Percentiles rank a stretch among this genome's conserved stretches.
These are phyloP conservation scores for Inga oerstediana DNA, from an alignment of 306 rosid genomes.

Conservation along the genomic window DNA sequence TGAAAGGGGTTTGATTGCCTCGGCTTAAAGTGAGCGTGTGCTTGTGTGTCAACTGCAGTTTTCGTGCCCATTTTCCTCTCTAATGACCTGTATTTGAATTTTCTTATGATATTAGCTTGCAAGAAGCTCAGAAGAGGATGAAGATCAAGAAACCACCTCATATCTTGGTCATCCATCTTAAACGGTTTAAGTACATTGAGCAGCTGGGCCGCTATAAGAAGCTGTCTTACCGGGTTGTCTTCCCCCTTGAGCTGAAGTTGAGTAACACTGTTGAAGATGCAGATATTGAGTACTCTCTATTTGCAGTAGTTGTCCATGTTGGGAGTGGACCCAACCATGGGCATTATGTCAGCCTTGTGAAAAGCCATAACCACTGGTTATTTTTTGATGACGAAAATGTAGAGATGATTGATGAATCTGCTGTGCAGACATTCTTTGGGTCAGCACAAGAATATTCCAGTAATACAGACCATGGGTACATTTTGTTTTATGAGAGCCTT, in stretches of 20 bases:
- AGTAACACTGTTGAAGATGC: conserved; percentile 91
- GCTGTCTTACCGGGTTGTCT: conserved; percentile 92
- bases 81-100: conserved; percentile 24
- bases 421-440: conserved; percentile 99
- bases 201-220: conserved; percentile 96
- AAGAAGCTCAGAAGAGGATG: conserved; percentile 99
- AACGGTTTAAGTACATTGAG: conserved; percentile 98
- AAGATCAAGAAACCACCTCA: conserved; percentile 98
- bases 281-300: conserved; percentile 86
- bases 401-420: conserved; percentile 97
- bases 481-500: conserved; percentile 94
- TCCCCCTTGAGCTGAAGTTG: conserved; percentile 95
- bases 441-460: conserved; percentile 95
- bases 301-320: conserved; percentile 96
- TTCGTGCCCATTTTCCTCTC: not conserved
- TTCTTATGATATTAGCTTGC: conserved; percentile 71
- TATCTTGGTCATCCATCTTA: conserved; percentile 92
- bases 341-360: conserved; percentile 97
- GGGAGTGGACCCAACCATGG: conserved; percentile 99
- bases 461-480: conserved; percentile 97
- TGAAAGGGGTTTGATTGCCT: conserved; percentile 7
- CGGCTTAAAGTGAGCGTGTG: not conserved
- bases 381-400: conserved; percentile 98
- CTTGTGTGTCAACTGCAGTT: conserved; percentile 18
- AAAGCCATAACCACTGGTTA: conserved; percentile 99